Conservation (phyloP, 345 rosid genomes). For the Cardamine chenopodiifolia region DNA sequence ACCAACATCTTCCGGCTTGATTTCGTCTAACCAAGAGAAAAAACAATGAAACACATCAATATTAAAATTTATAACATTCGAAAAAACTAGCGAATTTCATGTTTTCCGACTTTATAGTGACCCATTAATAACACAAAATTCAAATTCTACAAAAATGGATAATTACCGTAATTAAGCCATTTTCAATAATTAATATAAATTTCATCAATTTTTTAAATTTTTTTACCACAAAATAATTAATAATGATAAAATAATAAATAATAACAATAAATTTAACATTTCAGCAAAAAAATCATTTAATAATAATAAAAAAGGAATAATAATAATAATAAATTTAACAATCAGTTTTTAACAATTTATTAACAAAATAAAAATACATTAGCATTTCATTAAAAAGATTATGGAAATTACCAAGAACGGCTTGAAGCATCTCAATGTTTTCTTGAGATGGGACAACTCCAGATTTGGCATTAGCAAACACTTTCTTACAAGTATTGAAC, state of each 20-base stretch:
- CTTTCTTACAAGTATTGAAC: slow-evolving; percentile 72
- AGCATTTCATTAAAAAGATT: background rate
- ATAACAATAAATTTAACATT: background rate
- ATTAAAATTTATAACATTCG: background rate
- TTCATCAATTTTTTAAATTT: too few species aligned
- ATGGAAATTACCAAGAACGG: slow-evolving; percentile 64
- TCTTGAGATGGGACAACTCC: slow-evolving; percentile 66
- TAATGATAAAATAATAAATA: too few species aligned
- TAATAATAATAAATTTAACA: background rate
- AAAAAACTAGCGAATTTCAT: background rate
- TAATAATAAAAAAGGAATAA: too few species aligned
- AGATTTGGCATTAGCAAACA: slow-evolving; percentile 53
- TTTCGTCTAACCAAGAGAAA: slow-evolving; percentile 51
- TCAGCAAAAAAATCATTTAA: background rate
- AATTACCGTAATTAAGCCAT: background rate
- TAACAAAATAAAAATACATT: too few species aligned
- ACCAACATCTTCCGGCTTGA: slow-evolving; percentile 67
- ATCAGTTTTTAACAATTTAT: too few species aligned
- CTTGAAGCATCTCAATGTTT: slow-evolving; percentile 57
- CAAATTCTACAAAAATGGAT: background rate
- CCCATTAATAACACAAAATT: background rate
- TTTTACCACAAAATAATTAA: too few species aligned
- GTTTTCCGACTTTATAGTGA: background rate
- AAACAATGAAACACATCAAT: background rate
- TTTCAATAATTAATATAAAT: background rate